Evolutionary conservation across 2,329 filamentous ascomycete species (phyloP), one percentile per base, ranked within the genome.

Genomic region (Cytospora schulzeri): DNA sequence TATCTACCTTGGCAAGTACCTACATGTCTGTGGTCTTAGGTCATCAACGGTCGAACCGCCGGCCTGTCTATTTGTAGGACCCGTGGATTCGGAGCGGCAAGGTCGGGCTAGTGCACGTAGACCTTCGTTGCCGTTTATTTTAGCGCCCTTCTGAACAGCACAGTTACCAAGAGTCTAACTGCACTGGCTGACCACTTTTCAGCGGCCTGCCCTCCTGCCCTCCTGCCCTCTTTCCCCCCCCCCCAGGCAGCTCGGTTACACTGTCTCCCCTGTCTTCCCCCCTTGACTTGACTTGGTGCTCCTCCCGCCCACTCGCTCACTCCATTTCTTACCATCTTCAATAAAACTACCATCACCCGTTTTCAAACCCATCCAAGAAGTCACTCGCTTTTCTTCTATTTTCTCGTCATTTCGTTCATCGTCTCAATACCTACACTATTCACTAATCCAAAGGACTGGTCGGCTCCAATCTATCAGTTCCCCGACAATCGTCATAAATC

Each of bases 381-480:
- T 56, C 60, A 22, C 52, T 62, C 60, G 60, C 60, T 62, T 62
- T 45, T 62, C 52, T 38, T 12, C n/a, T 41, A 26, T 48, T 62
- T 48, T 56, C 52, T 62, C 45, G 45, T 48, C 60, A 57, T 62
- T 62, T 62, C 60, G 60, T 62, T 54, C 52, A 56, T 56, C 60
- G 53, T 35, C 54, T n/a, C 53, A 51, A 62, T 51, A 22, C 52
- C 15, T 24, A 38, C 60, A 29, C 17, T 45, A 50, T 54, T 56
- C 60, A 54, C 33, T 35, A n/a, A 51, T 54, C 22, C 38, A 57
- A n/a, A 50, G 52, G 35, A 51, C n/a, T n/a, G 28, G 14, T 38
- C 38, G 38, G 31, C 28, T 24, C 35, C 17, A 4, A 53, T 48
- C 45, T 15, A 48, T 48, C n/a, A 12, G n/a, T 48, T 48, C 4